Evolutionary conservation across 2,329 filamentous ascomycete species (phyloP).

Genomic region (Fusarium chaquense): DNA sequence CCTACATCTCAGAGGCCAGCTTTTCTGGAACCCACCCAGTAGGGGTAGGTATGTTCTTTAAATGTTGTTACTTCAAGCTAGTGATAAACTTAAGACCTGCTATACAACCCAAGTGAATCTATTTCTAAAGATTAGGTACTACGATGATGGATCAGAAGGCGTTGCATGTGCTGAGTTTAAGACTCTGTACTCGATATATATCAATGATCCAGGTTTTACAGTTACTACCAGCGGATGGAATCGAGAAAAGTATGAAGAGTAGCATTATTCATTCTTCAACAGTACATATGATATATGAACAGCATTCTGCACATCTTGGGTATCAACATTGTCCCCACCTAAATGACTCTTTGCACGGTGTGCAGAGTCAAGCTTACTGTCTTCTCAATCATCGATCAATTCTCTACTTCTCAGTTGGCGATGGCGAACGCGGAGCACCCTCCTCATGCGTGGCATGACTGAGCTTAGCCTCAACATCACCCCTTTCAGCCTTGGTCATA

Average conservation of each 20-base stretch:
- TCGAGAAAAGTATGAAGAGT: background rate
- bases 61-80: too few relatives aligned
- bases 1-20: too few relatives aligned
- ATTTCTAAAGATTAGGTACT: background rate
- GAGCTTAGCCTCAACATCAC: constrained; percentile 41
- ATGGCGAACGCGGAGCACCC: background rate
- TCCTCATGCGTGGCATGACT: constrained; percentile 18
- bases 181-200: too few relatives aligned
- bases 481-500: constrained; percentile 30
- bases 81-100: background rate
- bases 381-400: background rate
- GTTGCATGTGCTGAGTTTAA: too few relatives aligned
- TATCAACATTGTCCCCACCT: background rate
- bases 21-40: too few relatives aligned
- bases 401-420: constrained; percentile 7
- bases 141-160: background rate
- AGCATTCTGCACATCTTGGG: background rate
- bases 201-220: too few relatives aligned
- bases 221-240: background rate
- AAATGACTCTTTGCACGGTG: background rate
- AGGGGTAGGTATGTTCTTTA: too few relatives aligned
- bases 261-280: background rate
- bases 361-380: background rate
- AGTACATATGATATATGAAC: background rate
- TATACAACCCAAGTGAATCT: too few relatives aligned